phyloP scores from a whole-genome alignment of 257 asterid genomes.

The Capsicum baccatum region DNA sequence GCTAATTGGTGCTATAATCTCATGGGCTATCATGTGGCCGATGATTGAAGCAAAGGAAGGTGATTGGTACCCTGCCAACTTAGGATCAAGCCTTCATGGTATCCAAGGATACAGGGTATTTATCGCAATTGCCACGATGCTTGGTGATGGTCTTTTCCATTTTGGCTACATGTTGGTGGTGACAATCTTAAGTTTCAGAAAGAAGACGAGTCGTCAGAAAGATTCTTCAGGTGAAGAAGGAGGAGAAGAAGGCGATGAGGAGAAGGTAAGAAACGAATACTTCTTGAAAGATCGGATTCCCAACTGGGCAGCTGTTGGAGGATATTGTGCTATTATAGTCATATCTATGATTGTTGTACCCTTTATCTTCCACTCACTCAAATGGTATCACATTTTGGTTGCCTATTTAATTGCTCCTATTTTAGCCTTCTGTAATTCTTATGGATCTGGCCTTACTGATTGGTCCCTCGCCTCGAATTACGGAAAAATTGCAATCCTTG shows the following conservation, averaged over 20 bases:
- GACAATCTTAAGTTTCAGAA: conserved; percentile 33
- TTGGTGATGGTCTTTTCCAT: conserved; percentile 82
- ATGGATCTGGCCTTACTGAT: conserved; percentile 53
- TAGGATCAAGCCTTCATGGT: conserved; percentile 31
- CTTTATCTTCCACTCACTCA: conserved; percentile 44
- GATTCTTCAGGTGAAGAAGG: background rate
- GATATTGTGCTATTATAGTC: conserved; percentile 33
- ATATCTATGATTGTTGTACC: conserved; percentile 46
- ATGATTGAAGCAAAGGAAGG: conserved; percentile 36
- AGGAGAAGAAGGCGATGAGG: conserved; percentile 38
- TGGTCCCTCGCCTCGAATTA: conserved; percentile 53
- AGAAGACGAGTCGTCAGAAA: background rate
- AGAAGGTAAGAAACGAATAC: conserved; percentile 25
- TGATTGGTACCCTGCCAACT: conserved; percentile 23
- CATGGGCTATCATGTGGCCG: conserved; percentile 38
- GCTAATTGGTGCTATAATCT: conserved; percentile 36
- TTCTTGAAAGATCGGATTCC: conserved; percentile 49
- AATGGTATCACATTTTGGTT: conserved; percentile 46
- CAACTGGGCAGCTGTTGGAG: conserved; percentile 37
- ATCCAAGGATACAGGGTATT: conserved; percentile 43
- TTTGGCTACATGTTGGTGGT: conserved; percentile 54
- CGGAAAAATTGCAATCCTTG: conserved; percentile 48
- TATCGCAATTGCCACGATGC: conserved; percentile 72
- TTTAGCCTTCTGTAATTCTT: conserved; percentile 53
- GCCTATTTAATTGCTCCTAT: conserved; percentile 47